Conservation (phyloP, 257 asterid species). For the Solanum phureja region DNA sequence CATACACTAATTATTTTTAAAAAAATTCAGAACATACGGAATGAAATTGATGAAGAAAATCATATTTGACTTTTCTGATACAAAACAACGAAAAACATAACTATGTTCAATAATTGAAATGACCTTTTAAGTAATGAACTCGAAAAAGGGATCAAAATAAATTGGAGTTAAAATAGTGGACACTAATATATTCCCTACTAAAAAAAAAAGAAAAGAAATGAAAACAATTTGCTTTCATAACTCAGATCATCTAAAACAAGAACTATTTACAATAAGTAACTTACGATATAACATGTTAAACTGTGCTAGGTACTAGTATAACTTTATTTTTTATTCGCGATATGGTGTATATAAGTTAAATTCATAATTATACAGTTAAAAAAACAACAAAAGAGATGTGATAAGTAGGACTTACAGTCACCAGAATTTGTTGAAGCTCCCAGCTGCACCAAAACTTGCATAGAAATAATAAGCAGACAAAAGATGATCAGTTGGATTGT, state of each 20-base stretch:
- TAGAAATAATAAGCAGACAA: not conserved
- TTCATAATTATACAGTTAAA: not conserved
- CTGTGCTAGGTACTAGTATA: not conserved
- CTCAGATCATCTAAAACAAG: not conserved
- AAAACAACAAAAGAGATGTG: not conserved
- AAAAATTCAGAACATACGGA: accelerated
- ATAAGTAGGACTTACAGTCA: not conserved
- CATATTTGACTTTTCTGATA: not conserved
- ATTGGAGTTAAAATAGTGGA: no score
- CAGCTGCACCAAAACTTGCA: not conserved
- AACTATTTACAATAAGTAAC: no score
- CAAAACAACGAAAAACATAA: not conserved
- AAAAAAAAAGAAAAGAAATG: no score
- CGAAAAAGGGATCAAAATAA: not conserved
- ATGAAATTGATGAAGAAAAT: not conserved
- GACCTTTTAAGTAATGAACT: not conserved
- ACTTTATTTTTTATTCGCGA: not conserved
- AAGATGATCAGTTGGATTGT: not conserved
- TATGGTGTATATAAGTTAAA: not conserved
- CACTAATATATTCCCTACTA: not conserved
- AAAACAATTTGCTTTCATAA: no score
- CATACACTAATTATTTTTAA: not conserved
- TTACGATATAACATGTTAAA: not conserved
- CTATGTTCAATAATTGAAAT: no score
- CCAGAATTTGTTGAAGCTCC: not conserved